Percentiles rank a stretch among this genome's conserved stretches.
Evolutionary conservation across 2,329 filamentous ascomycete species (phyloP).

Genomic region (Ceratocystis alfenasii): DNA sequence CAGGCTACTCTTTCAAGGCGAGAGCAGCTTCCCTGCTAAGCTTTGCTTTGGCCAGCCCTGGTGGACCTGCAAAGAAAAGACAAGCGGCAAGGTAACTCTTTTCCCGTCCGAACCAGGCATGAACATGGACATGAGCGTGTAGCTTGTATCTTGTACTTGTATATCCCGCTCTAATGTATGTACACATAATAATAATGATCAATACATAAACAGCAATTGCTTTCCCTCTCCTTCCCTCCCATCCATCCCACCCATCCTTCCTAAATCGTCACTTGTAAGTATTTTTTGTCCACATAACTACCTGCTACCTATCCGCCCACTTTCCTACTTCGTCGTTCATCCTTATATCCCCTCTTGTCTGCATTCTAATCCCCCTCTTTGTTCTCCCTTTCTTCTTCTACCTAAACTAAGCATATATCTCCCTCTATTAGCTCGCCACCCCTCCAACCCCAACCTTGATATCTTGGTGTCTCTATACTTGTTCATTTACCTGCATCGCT

Average conservation of each 20-base stretch:
- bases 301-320: constrained; percentile 8
- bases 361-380: background rate
- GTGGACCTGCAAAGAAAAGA: background rate
- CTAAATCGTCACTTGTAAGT: background rate
- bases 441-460: background rate
- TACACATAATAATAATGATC: background rate
- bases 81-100: too few relatives aligned
- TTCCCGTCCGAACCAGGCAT: background rate
- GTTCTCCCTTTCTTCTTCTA: background rate
- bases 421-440: too few relatives aligned
- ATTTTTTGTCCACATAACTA: constrained; percentile 1
- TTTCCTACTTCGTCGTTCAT: background rate
- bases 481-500: background rate
- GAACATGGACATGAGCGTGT: background rate
- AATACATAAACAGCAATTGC: background rate
- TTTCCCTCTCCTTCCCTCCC: background rate
- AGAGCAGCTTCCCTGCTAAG: too few relatives aligned
- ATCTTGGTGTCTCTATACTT: constrained; percentile 3
- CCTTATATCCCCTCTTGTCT: constrained; percentile 7
- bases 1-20: background rate
- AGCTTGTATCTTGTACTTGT: background rate
- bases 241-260: background rate
- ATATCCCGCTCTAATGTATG: background rate
- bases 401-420: background rate
- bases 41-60: background rate